phyloP scores from a whole-genome alignment of 1,284 basidiomycete species.

The Puccinia horiana region DNA sequence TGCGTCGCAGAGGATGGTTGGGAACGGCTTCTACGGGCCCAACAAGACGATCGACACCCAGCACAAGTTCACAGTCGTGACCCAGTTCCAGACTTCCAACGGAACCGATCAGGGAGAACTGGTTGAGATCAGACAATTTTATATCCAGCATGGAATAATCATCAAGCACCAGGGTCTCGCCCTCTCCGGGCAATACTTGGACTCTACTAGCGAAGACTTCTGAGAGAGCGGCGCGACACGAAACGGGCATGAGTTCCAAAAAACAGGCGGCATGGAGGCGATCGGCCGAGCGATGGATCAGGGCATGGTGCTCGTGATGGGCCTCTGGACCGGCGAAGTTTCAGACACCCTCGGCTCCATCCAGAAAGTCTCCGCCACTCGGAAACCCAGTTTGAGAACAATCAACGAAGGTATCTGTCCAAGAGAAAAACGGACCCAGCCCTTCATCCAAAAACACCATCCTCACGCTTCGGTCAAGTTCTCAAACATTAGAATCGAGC shows the following conservation, averaged over 20 bases:
- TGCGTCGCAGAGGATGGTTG: constrained; percentile 1
- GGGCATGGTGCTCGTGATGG: constrained; percentile 37
- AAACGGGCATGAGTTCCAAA: not conserved
- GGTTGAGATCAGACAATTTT: constrained; percentile 19
- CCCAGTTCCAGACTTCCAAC: constrained; percentile 22
- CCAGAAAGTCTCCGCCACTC: not conserved
- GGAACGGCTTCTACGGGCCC: constrained; percentile 17
- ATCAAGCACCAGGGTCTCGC: not conserved
- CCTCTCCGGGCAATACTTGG: not conserved
- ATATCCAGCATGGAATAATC: constrained; percentile 4
- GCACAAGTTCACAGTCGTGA: constrained; percentile 35
- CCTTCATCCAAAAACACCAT: constrained; percentile 15
- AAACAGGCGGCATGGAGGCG: not conserved
- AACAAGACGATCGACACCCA: constrained; percentile 29
- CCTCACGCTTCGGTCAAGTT: constrained; percentile 22
- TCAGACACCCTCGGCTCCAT: not conserved
- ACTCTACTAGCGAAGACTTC: constrained; percentile 13
- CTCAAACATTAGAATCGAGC: constrained; percentile 27
- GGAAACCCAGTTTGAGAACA: not conserved
- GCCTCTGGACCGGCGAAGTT: constrained; percentile 22
- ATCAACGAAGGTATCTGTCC: not conserved
- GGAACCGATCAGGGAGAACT: not conserved
- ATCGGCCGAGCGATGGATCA: constrained; percentile 16
- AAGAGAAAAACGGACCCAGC: not conserved
- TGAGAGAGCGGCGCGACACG: not conserved